A percentile compares a stretch with the other conserved stretches of the same genome.
Conservation (phyloP, 495 filamentous ascomycete genomes). For the Talaromyces stipitatus region DNA sequence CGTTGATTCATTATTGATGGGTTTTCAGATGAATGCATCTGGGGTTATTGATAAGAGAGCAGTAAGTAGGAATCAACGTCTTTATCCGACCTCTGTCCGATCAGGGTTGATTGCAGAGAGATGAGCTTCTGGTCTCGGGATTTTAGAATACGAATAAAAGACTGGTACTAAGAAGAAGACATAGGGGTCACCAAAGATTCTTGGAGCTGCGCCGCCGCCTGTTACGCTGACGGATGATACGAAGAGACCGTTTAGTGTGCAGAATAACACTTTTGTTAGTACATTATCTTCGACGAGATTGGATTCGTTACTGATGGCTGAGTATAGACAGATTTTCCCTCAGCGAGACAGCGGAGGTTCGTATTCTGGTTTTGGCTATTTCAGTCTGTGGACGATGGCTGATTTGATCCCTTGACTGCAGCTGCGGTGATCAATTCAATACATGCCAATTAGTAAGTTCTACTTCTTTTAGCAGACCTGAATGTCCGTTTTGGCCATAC, state of each 20-base stretch:
- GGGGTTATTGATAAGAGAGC: not conserved
- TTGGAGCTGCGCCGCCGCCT: not conserved
- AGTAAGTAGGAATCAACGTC: not conserved
- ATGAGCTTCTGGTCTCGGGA: too few relatives aligned
- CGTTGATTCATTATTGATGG: not conserved
- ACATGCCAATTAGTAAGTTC: conserved; percentile 12
- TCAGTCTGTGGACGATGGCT: too few relatives aligned
- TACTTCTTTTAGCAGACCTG: not conserved
- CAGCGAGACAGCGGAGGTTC: conserved; percentile 23
- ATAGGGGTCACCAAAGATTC: not conserved
- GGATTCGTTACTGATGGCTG: not conserved
- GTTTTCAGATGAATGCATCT: not conserved
- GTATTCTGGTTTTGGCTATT: not conserved
- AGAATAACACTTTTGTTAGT: conserved; percentile 41
- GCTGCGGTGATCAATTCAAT: conserved; percentile 18
- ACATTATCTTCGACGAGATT: not conserved
- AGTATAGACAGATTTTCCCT: conserved; percentile 30
- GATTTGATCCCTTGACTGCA: not conserved
- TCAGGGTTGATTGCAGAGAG: too few relatives aligned
- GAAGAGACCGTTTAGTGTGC: conserved; percentile 34
- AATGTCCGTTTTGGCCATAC: not conserved
- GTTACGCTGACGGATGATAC: conserved; percentile 24
- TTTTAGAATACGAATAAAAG: too few relatives aligned
- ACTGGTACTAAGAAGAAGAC: too few relatives aligned
- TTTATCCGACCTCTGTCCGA: too few relatives aligned